Evolutionary conservation across 2,329 filamentous ascomycete species (phyloP), one percentile per base, ranked within the genome.

Genomic region (Chaetomium strumarium): DNA sequence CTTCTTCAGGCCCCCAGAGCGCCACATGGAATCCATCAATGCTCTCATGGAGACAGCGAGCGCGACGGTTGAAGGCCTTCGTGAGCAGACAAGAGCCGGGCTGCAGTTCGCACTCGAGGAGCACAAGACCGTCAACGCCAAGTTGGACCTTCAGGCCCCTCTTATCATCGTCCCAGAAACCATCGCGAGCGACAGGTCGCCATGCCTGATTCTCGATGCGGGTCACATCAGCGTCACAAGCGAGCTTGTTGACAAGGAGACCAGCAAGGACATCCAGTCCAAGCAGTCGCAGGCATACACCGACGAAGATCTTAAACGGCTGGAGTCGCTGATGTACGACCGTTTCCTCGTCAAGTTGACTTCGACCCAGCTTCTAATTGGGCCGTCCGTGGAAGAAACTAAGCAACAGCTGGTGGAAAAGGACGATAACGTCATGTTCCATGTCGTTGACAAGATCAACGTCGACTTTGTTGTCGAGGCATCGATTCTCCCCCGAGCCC

Each of bases 1-100:
- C 61, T 99, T 99, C 73, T 99, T 99, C 75, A 86, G 92, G 57
- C 93, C 93, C 0, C 95, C 93, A 0, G 91, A 96, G 67, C 81
- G 91, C 46, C 95, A 99, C 66, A 96, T 99, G 91, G 93, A 99
- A 66, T 99, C 93, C 10, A 96, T 99, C 61, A 87, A 84, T 12
- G 95, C 93, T 1, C 77, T 99, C 51, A 89, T 99, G 84, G 95
- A 99, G 69, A 90, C 86, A 43, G 93, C 93, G 5, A 91, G 93
- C 20, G 92, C 92, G 1, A 99, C 93, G 0, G 92, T 99, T 0
- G 92, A 99, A 69, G 92, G 91, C 8, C 77, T 99, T 53, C 82
- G 95, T 33, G 91, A 97, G 67, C 95, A 99, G 71, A 99, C 95
- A 5, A 82, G 95, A 66, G 92, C 93, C 46, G 92, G 93, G 24